A percentile compares a stretch with the other conserved stretches of the same genome.
Conservation (phyloP, 495 filamentous ascomycete genomes). For the Schizothecium vesticola region DNA sequence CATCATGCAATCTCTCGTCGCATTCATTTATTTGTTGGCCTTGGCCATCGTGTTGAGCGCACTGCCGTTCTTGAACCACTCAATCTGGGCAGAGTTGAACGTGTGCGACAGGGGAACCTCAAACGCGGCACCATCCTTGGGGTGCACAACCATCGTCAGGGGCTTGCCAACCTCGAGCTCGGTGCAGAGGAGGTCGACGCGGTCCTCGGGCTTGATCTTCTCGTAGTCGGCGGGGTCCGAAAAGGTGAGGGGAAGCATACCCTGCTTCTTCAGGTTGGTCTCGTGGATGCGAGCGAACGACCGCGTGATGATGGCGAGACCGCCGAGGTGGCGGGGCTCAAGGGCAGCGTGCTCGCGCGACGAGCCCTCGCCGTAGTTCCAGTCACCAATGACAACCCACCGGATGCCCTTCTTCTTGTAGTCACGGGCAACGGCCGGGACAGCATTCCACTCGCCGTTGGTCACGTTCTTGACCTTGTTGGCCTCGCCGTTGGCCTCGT, state of each 20-base stretch:
- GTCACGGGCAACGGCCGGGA: slow-evolving; percentile 92
- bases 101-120: slow-evolving; percentile 86
- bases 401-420: slow-evolving; percentile 94
- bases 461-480: slow-evolving; percentile 96
- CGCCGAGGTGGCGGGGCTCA: slow-evolving; percentile 95
- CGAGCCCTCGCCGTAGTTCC: slow-evolving; percentile 98
- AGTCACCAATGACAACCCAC: slow-evolving; percentile 99
- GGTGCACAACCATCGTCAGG: slow-evolving; percentile 85
- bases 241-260: slow-evolving; percentile 98
- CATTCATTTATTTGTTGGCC: slow-evolving; percentile 25
- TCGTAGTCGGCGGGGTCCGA: slow-evolving; percentile 93
- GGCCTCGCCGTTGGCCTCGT: slow-evolving; percentile 90
- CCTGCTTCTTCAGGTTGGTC: slow-evolving; percentile 99
- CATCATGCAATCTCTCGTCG: slow-evolving; percentile 18
- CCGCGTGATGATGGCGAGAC: slow-evolving; percentile 92
- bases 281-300: slow-evolving; percentile 99
- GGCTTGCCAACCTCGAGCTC: slow-evolving; percentile 91
- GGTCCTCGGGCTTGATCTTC: slow-evolving; percentile 90
- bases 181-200: slow-evolving; percentile 83
- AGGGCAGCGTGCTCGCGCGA: slow-evolving; percentile 98
- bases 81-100: slow-evolving; percentile 93
- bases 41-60: slow-evolving; percentile 99
- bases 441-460: slow-evolving; percentile 75
- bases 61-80: slow-evolving; percentile 97
- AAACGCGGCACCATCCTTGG: slow-evolving; percentile 71